Base-by-base conservation (phyloP, 768 basidiomycete genomes). In the Podaxis carcinomalis region DNA sequence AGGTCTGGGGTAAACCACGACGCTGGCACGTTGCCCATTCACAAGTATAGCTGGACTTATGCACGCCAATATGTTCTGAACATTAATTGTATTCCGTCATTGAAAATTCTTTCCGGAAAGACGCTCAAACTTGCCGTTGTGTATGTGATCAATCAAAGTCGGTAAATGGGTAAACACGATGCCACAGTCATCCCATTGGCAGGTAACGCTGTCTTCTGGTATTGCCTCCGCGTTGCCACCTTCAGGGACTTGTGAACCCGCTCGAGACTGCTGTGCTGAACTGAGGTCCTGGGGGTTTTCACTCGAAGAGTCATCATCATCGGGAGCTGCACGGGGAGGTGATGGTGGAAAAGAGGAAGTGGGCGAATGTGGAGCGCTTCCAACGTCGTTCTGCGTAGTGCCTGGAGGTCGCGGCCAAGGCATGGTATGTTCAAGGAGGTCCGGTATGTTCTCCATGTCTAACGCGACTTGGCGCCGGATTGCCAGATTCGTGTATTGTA, bases 11-110 rank as follows among this genome's bases (percentile, higher is more conserved):
- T 54, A 94, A 79, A 3, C 93, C 92, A 56, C 88, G 80, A 16
- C 95, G 83, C 19, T 77, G 76, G 74, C 95, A 98, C 3, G 86
- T 86, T 19, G 83, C 74, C 95, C 95, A 98, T 78, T 93, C 88
- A 72, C 95, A 98, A 27, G 87, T 87, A 70, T 95, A 94, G 65
- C 83, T 87, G 13, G 92, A 88, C 73, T 93, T 91, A 74, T 90
- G 85, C 10, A 86, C 84, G 46, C 89, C 90, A 70, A 95, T 89
- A 70, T 94, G 92, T 44, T 82, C 92, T 93, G 68, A 65, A 52
- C 42, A 53, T 51, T 27, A 56, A 44, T 60, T 36, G 7, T 36
- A 53, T 44, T 55, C 40, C 47, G 50, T 51, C 37, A 42, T 59
- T 57, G 25, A 25, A 39, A 28, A 52, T 42, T 35, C 28, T 28